Conservation (phyloP, 2,329 filamentous ascomycete species). For the Albifimbria verrucaria region DNA sequence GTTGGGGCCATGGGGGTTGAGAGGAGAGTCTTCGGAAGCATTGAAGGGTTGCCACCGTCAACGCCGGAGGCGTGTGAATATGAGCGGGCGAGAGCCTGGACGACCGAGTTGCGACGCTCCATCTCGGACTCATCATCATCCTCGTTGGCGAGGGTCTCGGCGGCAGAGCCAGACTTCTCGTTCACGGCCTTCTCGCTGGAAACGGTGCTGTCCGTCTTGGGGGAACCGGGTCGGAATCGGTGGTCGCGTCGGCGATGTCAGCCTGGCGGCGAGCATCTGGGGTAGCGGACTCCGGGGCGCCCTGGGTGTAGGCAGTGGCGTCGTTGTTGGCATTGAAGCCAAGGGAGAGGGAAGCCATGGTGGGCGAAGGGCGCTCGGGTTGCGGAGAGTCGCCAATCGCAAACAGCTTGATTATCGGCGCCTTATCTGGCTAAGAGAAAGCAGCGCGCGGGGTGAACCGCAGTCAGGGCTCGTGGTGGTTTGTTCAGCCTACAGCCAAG, state of each 20-base stretch:
- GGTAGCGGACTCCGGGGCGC: conserved; percentile 30
- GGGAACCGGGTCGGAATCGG: conserved; percentile 25
- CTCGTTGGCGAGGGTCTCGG: conserved; percentile 27
- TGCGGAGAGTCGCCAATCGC: not conserved
- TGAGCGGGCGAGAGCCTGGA: conserved; percentile 48
- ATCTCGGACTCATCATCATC: conserved; percentile 39
- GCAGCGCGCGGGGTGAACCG: no score
- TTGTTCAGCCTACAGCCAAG: not conserved
- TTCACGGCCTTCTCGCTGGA: conserved; percentile 20
- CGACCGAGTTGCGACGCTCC: conserved; percentile 42
- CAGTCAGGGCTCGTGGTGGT: not conserved
- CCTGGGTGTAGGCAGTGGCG: conserved; percentile 40
- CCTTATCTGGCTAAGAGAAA: no score
- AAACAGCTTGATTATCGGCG: not conserved
- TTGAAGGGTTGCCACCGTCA: conserved; percentile 43
- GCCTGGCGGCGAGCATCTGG: conserved; percentile 9
- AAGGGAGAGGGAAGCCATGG: conserved; percentile 16
- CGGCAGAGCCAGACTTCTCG: conserved; percentile 15
- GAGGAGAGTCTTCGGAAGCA: conserved; percentile 37
- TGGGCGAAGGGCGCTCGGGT: conserved; percentile 5
- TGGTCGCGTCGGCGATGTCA: conserved; percentile 16
- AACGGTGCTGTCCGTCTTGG: conserved; percentile 29
- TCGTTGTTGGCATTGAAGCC: conserved; percentile 42
- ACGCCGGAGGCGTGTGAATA: conserved; percentile 43
- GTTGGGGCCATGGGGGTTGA: conserved; percentile 45